Base-by-base conservation (phyloP, 805 yeast genomes). In the Nakazawaea peltata region DNA sequence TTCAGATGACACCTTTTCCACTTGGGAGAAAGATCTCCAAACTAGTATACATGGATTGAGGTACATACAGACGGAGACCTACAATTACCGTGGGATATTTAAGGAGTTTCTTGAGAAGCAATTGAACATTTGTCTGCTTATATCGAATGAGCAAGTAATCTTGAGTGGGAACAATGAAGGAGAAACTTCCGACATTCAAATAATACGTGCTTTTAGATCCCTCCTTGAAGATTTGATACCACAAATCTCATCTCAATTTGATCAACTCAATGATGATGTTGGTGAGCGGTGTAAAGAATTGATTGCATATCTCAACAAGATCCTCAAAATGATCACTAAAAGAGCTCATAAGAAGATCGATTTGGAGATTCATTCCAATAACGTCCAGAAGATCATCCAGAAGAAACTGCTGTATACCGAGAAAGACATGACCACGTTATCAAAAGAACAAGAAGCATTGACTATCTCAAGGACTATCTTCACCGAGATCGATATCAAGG, bases 21-120 rank as follows among this genome's bases (percentile, higher is more conserved):
- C 56, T 30, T 69, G 71, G 59, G 63, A 61, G 36, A 61, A 64
- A 39, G 74, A 69, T 41, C 43, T 69, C 8, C 54, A 59, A 33
- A 46, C 53, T 4, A 55, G 70, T 1, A 49, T 63, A 21, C 61
- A 64, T 15, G 77, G 74, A 1, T 47, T 72, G 26, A 59, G 61
- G 30, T 71, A 55, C 39, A 41, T 71, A 14, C 41, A 39, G 7
- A 27, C 41, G 16, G 65, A 59, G 34, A 46, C 58, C 23, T 44
- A 47, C 11, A 54, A 57, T 28, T 47, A 52, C 26, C 44, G 45
- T 31, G 49, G 50, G 32, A 54, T 56, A 54, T 39, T 47, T 16
- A 33, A 44, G 25, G 39, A 46, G 32, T 49, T 61, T 53, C 34
- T 38, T 10, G 36, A 40, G 2, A 36, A 24, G 40, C 50, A 30